Percentiles rank a stretch among this genome's conserved stretches.
These are phyloP conservation scores for Pyricularia grisea DNA, from an alignment of 2,329 filamentous ascomycete species.

Conservation along the genomic window DNA sequence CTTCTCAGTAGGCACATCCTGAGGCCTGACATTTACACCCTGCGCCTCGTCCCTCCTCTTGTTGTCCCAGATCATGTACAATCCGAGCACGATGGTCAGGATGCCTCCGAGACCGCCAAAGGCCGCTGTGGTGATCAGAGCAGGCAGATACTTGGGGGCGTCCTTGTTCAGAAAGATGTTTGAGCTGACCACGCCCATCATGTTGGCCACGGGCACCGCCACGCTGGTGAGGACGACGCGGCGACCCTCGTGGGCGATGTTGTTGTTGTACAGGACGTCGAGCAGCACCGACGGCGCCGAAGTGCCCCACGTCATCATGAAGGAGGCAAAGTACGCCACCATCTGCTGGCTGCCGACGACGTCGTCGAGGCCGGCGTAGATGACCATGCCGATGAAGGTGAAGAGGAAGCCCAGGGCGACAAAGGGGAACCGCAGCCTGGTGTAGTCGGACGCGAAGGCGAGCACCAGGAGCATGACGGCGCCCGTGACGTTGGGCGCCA, in stretches of 20 bases:
- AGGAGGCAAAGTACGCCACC: conserved; percentile 65
- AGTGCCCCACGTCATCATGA: conserved; percentile 78
- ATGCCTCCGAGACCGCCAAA: conserved; percentile 52
- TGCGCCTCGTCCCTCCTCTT: conserved; percentile 45
- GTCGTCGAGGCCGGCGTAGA: conserved; percentile 61
- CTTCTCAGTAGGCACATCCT: conserved; percentile 45
- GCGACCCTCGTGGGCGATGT: conserved; percentile 13
- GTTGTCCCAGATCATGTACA: conserved; percentile 59
- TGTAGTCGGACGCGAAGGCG: conserved; percentile 60
- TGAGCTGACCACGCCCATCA: conserved; percentile 63
- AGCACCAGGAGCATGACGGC: conserved; percentile 64
- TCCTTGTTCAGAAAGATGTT: conserved; percentile 60
- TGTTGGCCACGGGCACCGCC: conserved; percentile 32
- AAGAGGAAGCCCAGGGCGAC: conserved; percentile 65
- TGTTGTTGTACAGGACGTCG: conserved; percentile 61
- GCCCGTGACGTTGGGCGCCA: conserved; percentile 69
- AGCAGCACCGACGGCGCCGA: conserved; percentile 64
- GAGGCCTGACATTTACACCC: conserved; percentile 44
- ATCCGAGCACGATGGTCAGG: conserved; percentile 44
- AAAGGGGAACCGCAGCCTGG: conserved; percentile 62
- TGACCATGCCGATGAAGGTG: conserved; percentile 69
- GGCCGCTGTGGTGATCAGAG: conserved; percentile 52
- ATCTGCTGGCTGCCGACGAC: conserved; percentile 48
- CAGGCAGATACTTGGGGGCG: conserved; percentile 57
- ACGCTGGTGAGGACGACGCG: conserved; percentile 12